Evolutionary conservation across 805 yeast species (phyloP), one percentile per base, ranked within the genome.

Genomic region (Saccharomycopsis javanensis): DNA sequence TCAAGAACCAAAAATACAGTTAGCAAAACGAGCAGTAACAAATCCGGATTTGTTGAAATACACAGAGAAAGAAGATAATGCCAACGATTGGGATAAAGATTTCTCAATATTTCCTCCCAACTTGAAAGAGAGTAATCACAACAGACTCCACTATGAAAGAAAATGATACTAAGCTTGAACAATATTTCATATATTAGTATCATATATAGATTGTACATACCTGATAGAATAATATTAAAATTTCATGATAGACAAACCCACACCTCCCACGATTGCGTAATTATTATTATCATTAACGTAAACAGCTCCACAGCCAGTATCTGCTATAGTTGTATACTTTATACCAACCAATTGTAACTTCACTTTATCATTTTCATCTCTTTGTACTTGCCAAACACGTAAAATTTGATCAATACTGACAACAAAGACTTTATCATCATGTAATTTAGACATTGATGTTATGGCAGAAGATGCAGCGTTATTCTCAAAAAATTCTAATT

Each of bases 391-490:
- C 97, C 97, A 91, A 4, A 77, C 54, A 55, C 85, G 75, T 0
- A 88, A 72, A 4, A 81, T 74, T 68, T 94, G 99, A 64, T 94
- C 99, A 3, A 89, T 96, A 0, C 96, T 85, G 0, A 86, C 80
- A 0, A 86, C 85, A 6, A 85, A 60, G 8, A 82, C 66, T 3
- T 53, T 50, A n/a, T 45, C 59, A 3, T 64, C 61, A 10, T 69
- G 65, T 4, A 76, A 60, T 2, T 67, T 38, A 0, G 74, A 69
- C 1, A 89, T 71, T 0, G 87, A 79, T 0, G 97, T 89, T 37
- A 92, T 82, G 0, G 97, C 87, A 0, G 97, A 85, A 0, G 97
- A 80, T 2, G 96, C 97, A 0, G 96, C 97, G 28, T 71, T 68
- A 8, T 72, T 72, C 4, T 71, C 68, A 60, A 45, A 56, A 16